Evolutionary conservation across 2,329 filamentous ascomycete genomes (phyloP).

Genomic region (Pochonia chlamydosporia): DNA sequence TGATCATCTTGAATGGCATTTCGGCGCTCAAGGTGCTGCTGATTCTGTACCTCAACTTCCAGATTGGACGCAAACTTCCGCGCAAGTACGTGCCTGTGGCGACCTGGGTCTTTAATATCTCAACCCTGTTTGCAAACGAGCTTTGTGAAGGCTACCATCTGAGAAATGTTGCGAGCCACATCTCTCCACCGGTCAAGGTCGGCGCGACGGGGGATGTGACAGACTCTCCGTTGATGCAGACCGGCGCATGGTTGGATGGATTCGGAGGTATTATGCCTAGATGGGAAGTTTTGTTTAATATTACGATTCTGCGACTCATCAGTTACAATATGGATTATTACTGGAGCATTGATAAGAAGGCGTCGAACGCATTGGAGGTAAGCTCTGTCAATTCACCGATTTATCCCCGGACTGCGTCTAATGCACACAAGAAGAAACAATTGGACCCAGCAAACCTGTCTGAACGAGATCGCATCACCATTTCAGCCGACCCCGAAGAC

Average conservation of each 20-base stretch:
- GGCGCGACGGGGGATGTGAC: constrained; percentile 9
- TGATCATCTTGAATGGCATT: constrained; percentile 75
- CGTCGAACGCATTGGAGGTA: constrained; percentile 75
- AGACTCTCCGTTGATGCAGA: constrained; percentile 43
- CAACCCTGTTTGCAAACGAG: constrained; percentile 84
- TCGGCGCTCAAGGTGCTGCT: constrained; percentile 75
- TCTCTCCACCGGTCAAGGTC: constrained; percentile 28
- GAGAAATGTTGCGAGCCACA: constrained; percentile 50
- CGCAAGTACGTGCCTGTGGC: constrained; percentile 63
- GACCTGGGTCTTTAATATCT: constrained; percentile 89
- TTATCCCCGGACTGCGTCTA: constrained; percentile 35
- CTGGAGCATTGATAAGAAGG: constrained; percentile 70
- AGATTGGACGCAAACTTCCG: constrained; percentile 67
- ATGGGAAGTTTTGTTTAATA: constrained; percentile 98
- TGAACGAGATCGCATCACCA: constrained; percentile 78
- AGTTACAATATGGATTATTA: constrained; percentile 98
- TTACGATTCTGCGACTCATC: constrained; percentile 85
- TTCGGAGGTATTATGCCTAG: constrained; percentile 78
- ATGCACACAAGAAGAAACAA: constrained; percentile 90
- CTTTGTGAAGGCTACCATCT: constrained; percentile 72
- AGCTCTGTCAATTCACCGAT: constrained; percentile 18
- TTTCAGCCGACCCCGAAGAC: constrained; percentile 64
- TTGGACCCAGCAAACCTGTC: constrained; percentile 81
- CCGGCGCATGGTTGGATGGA: constrained; percentile 69
- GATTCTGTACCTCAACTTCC: constrained; percentile 79